These are phyloP conservation scores for Tuber brumale DNA, from an alignment of 495 filamentous ascomycete genomes.

Conservation along the genomic window DNA sequence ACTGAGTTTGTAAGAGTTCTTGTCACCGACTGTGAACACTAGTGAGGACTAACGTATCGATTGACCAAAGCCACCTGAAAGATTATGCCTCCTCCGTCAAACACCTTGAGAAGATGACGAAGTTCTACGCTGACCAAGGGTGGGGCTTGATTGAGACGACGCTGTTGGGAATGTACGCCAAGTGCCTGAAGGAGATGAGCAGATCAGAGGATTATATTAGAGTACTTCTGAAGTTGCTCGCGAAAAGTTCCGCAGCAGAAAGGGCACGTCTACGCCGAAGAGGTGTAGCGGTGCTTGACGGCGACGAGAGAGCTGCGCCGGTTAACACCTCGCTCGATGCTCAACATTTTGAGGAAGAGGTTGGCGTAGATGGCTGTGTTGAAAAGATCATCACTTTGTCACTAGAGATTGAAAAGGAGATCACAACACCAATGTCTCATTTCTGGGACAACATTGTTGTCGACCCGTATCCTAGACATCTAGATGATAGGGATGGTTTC, in stretches of 20 bases:
- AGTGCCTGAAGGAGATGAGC: conserved; percentile 70
- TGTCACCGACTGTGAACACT: conserved; percentile 6
- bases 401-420: conserved; percentile 55
- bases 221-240: conserved; percentile 64
- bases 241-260: conserved; percentile 60
- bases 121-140: conserved; percentile 70
- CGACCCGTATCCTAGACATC: conserved; percentile 63
- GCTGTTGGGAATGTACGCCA: conserved; percentile 78
- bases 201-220: conserved; percentile 73
- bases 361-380: conserved; percentile 57
- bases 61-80: conserved; percentile 48
- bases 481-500: conserved; percentile 69
- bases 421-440: conserved; percentile 58
- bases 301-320: conserved; percentile 14
- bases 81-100: conserved; percentile 69
- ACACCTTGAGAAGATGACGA: conserved; percentile 73
- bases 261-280: conserved; percentile 47
- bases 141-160: conserved; percentile 76
- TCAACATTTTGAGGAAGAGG: conserved; percentile 47
- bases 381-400: conserved; percentile 60
- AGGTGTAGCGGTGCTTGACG: conserved; percentile 27
- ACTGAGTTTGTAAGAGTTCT: conserved; percentile 59
- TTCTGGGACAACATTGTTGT: conserved; percentile 69
- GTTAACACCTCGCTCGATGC: conserved; percentile 35
- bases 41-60: conserved; percentile 9